Base-by-base conservation (phyloP, 805 yeast genomes). In the Metschnikowia continentalis region DNA sequence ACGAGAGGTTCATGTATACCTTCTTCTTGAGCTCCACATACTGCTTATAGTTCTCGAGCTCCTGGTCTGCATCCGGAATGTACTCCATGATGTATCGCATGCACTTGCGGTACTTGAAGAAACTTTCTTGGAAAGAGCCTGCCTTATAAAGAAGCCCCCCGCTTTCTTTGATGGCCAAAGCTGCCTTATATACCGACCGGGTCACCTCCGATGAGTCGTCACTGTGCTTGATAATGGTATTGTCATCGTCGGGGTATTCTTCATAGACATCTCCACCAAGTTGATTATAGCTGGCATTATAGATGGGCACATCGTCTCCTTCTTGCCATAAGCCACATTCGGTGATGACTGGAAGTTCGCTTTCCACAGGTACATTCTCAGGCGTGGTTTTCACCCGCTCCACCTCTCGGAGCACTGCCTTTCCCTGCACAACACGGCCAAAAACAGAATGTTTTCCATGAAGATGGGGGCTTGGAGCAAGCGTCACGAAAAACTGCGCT, bases 241-340 rank as follows among this genome's bases (percentile, higher is more conserved):
- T 58, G 57, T 86, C 89, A 64, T 88, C 95, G 53, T 83, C 90
- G 0, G 94, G 95, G 57, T 75, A 81, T 64, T 87, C 94, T 66
- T 87, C 94, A 59, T 76, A 88, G 0, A 79, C 63, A 59, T 88
- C 95, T 6, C 88, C 89, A 1, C 86, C 90, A 6, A 82, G 71
- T 0, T 69, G 61, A 52, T 79, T 80, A 57, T 81, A 80, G 44
- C 86, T 78, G 0, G 90, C 88, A 58, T 83, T 82, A 58, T 60
- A 79, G 1, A 84, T 73, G 0, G 92, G 92, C 2, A 83, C 63
- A 0, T 64, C 74, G 71, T 79, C 77, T 0, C 65, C 64, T 7
- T 73, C 76, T 6, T 66, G 55, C 91, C 92, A 88, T 35, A 59
- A 68, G 1, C 94, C 95, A 67, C 88, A 81, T 39, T 78, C 76